Evolutionary conservation across 495 filamentous ascomycete species (phyloP).

Genomic region (Aspergillus ellipticus): DNA sequence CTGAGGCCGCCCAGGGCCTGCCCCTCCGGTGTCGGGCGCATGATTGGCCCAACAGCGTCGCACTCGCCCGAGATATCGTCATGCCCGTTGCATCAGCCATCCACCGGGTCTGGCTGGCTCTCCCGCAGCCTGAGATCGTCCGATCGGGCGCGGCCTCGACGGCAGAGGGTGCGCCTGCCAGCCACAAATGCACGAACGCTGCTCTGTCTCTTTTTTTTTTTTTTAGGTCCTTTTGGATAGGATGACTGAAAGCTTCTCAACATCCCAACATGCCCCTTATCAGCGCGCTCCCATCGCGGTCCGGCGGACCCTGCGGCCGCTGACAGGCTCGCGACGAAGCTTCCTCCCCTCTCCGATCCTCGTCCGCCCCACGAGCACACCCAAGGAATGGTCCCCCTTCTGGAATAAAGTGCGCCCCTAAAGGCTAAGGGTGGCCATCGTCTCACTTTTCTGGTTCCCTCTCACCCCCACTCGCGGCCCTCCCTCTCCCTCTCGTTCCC

Average conservation of each 20-base stretch:
- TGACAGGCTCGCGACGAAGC: background rate
- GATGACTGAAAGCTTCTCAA: background rate
- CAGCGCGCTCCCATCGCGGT: background rate
- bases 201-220: too few relatives aligned
- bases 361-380: background rate
- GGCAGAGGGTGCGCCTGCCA: too few relatives aligned
- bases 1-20: background rate
- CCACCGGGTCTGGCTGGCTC: background rate
- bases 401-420: constrained; percentile 6
- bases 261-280: background rate
- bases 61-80: constrained; percentile 5
- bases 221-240: too few relatives aligned
- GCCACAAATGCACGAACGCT: too few relatives aligned
- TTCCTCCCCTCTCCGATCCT: background rate
- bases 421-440: background rate
- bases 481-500: constrained; percentile 5
- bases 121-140: background rate
- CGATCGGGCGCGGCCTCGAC: background rate
- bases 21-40: background rate
- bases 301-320: background rate
- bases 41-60: background rate
- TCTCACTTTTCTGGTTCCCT: constrained; percentile 1
- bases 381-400: background rate
- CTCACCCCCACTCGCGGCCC: background rate
- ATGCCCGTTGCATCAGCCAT: background rate